Evolutionary conservation across 345 rosid genomes (phyloP), one percentile per base, ranked within the genome.

Genomic region (Rhizophora mangle): DNA sequence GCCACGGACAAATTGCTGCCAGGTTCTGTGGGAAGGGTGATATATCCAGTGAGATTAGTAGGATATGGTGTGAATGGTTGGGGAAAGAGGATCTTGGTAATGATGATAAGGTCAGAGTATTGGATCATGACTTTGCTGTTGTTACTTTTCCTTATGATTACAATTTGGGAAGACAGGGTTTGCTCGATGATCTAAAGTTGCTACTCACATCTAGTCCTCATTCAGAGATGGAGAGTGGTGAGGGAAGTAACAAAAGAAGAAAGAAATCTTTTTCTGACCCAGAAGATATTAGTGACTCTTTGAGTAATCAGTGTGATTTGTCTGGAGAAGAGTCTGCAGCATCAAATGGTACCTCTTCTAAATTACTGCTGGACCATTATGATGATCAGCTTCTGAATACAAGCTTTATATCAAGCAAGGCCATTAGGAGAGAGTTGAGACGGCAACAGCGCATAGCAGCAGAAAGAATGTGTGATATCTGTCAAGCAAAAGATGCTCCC

Each of bases 31-130:
- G 81, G 81, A 81, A 72, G 56, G 84, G 73, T 21, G 62, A 55
- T 8, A 59, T 63, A 30, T 36, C 80, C 6, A 68, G 67, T 67
- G 82, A 74, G 78, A 73, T 89, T 59, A 71, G 77, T 68, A 87
- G 86, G 71, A 76, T 92, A 61, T 96, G 99, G 99, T 96, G 99
- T 67, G 95, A 92, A 82, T 96, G 98, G 96, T 70, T 90, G 68
- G 96, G 94, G 62, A 78, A 81, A 26, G 81, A 71, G 76, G 75
- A 60, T 74, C 76, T 46, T 61, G 70, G 27, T 22, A 72, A 74
- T 62, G 81, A 74, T 67, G 87, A 82, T 63, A 71, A 63, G 34
- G 43, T 60, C 68, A 30, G 56, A 64, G 72, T 82, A 62, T 80
- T 82, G 22, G 83, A 87, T 78, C 97, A 67, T 63, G 68, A 37